phyloP scores from a whole-genome alignment of 305 asterid species.

The Fraxinus paxiana region DNA sequence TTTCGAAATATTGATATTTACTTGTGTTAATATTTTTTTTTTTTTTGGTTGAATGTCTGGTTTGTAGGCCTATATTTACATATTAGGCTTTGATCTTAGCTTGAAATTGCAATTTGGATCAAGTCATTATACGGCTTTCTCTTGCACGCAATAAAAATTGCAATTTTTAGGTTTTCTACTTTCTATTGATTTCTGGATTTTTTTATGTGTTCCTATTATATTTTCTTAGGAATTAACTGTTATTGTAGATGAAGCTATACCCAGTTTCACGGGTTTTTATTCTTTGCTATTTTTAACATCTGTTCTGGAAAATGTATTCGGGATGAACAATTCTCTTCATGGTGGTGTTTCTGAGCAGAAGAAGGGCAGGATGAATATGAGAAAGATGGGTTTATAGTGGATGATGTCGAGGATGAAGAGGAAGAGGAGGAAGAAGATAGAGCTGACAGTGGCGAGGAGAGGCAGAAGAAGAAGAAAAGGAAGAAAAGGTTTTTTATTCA shows the following conservation, averaged over 20 bases:
- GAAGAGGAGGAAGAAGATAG: conserved; percentile 72
- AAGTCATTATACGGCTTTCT: neutral
- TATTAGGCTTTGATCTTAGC: neutral
- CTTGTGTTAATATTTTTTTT: neutral
- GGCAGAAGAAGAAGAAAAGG: conserved; percentile 81
- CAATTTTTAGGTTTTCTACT: neutral
- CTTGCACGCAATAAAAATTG: neutral
- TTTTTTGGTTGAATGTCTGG: neutral
- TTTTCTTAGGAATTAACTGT: neutral
- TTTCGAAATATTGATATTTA: neutral
- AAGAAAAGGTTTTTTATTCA: conserved; percentile 60
- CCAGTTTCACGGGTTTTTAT: neutral
- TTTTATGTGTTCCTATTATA: neutral
- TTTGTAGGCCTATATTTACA: neutral
- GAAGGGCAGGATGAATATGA: conserved; percentile 93
- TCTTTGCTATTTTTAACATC: neutral
- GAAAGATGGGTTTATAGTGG: conserved; percentile 93
- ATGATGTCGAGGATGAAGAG: conserved; percentile 75
- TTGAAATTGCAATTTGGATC: neutral
- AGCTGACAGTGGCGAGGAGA: conserved; percentile 71
- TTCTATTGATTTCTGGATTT: neutral
- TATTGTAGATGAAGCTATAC: neutral
- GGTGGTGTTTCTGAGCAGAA: conserved; percentile 38
- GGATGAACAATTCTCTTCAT: neutral
- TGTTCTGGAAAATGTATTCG: neutral